Percentiles rank a stretch among this genome's conserved stretches.
Evolutionary conservation across 768 basidiomycete genomes (phyloP).

Genomic region (Hygrophorus russula): DNA sequence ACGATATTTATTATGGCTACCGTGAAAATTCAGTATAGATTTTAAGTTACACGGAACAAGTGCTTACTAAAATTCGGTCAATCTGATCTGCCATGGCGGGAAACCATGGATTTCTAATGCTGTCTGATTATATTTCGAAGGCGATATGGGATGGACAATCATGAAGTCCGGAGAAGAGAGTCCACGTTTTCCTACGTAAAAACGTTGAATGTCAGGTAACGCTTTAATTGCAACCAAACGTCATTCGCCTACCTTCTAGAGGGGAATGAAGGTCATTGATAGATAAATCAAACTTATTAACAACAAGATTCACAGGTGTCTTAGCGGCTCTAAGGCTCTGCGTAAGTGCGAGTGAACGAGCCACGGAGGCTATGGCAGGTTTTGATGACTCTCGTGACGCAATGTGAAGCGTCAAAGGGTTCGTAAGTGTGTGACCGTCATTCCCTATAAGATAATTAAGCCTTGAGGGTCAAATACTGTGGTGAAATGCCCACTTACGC

Average conservation of each 20-base stretch:
- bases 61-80: constrained; percentile 71
- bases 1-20: constrained; percentile 19
- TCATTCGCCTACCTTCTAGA: constrained; percentile 41
- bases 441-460: background rate
- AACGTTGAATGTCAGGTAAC: constrained; percentile 5
- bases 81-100: constrained; percentile 77
- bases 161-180: constrained; percentile 66
- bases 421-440: background rate
- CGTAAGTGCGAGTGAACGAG: constrained; percentile 32
- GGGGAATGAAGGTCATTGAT: constrained; percentile 34
- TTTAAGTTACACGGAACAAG: background rate
- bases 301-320: constrained; percentile 11
- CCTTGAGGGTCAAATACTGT: background rate
- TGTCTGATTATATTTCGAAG: constrained; percentile 20
- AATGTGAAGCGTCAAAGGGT: constrained; percentile 39
- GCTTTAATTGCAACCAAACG: background rate
- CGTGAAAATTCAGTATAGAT: constrained; percentile 4
- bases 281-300: constrained; percentile 23
- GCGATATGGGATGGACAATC: constrained; percentile 53
- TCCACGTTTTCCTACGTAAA: constrained; percentile 32
- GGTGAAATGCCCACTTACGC: background rate
- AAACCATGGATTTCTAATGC: constrained; percentile 65
- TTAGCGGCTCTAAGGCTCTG: constrained; percentile 14
- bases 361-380: constrained; percentile 47
- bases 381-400: constrained; percentile 53